Conservation (phyloP, 495 filamentous ascomycete species). For the Annulohypoxylon moriforme region DNA sequence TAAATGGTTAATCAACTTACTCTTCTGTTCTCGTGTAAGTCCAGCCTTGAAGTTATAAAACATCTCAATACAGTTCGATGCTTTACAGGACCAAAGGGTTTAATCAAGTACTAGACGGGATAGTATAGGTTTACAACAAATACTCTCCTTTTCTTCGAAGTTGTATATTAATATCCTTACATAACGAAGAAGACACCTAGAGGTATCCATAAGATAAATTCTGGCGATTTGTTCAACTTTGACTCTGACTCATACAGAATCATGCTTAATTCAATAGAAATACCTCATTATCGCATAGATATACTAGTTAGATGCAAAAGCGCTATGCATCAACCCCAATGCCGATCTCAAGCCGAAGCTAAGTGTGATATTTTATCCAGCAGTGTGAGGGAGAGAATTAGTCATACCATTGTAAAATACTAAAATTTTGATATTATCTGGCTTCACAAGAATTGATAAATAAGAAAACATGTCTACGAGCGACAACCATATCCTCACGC, state of each 20-base stretch:
- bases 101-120: too few relatives aligned
- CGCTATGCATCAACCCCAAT: constrained; percentile 46
- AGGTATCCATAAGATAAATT: too few relatives aligned
- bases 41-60: neutral
- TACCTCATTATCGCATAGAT: constrained; percentile 26
- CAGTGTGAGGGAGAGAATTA: constrained; percentile 29
- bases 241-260: neutral
- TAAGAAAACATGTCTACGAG: constrained; percentile 39
- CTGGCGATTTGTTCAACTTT: too few relatives aligned
- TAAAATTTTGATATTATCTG: constrained; percentile 30
- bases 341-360: constrained; percentile 44
- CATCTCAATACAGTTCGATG: neutral
- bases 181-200: too few relatives aligned
- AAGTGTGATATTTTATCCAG: constrained; percentile 21
- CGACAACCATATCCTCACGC: constrained; percentile 74
- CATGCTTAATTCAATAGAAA: constrained; percentile 22
- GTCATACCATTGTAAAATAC: constrained; percentile 39
- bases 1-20: neutral
- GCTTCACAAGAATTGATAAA: constrained; percentile 13
- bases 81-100: too few relatives aligned
- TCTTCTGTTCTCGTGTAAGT: too few relatives aligned
- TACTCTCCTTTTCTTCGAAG: neutral
- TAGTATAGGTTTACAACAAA: neutral
- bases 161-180: too few relatives aligned
- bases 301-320: constrained; percentile 28